Evolutionary conservation across 768 basidiomycete genomes (phyloP).

Genomic region (Tylopilus vinaceipallidus): DNA sequence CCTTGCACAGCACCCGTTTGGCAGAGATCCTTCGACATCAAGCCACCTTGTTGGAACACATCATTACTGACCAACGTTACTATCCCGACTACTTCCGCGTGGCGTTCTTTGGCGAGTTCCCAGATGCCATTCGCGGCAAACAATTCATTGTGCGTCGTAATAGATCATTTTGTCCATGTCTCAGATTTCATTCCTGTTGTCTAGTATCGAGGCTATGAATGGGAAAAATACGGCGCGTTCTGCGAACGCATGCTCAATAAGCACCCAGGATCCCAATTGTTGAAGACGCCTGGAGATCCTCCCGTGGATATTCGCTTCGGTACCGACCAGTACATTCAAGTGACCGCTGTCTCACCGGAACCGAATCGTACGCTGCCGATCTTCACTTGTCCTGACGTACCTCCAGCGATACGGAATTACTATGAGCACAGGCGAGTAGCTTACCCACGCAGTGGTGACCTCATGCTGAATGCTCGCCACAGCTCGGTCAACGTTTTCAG

Average conservation of each 20-base stretch:
- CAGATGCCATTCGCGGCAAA: conserved; percentile 79
- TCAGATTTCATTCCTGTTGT: not conserved
- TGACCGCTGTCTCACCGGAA: conserved; percentile 81
- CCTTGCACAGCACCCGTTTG: conserved; percentile 59
- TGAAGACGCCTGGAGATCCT: conserved; percentile 74
- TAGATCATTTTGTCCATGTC: not conserved
- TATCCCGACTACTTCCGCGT: conserved; percentile 94
- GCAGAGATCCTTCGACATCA: conserved; percentile 86
- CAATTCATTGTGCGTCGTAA: conserved; percentile 75
- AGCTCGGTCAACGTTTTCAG: conserved; percentile 87
- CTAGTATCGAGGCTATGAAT: conserved; percentile 91
- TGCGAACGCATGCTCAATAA: conserved; percentile 92
- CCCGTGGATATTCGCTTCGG: conserved; percentile 78
- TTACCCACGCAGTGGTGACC: not conserved
- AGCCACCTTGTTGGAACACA: conserved; percentile 84
- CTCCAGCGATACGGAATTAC: conserved; percentile 74
- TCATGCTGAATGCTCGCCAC: conserved; percentile 4
- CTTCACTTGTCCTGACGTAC: conserved; percentile 84
- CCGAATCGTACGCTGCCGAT: conserved; percentile 75
- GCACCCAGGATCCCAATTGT: conserved; percentile 78
- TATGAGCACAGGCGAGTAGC: conserved; percentile 75
- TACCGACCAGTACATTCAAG: conserved; percentile 83
- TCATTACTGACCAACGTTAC: conserved; percentile 77
- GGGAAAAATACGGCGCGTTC: conserved; percentile 90
- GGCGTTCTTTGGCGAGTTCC: conserved; percentile 91